Conservation (phyloP, 768 basidiomycete genomes). For the Auriculariales sp. region DNA sequence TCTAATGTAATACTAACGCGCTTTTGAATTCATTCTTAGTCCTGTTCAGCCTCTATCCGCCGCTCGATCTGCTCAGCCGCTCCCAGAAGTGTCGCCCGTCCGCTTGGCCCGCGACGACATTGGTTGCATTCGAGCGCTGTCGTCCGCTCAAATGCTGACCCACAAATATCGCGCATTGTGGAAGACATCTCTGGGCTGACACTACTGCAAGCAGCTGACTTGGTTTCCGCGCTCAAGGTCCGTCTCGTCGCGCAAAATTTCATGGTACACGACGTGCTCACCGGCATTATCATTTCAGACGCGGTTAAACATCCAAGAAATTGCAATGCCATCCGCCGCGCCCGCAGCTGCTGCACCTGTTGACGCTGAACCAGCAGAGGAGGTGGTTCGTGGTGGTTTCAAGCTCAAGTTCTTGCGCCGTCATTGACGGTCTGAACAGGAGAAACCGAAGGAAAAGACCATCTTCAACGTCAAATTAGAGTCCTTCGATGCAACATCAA, state of each 20-base stretch:
- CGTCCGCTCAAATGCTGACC: constrained; percentile 24
- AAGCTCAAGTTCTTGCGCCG: not conserved
- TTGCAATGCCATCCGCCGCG: constrained; percentile 74
- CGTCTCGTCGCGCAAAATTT: constrained; percentile 9
- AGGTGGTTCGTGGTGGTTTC: constrained; percentile 28
- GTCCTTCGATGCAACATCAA: constrained; percentile 80
- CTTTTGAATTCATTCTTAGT: no score
- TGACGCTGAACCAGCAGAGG: constrained; percentile 43
- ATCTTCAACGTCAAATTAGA: constrained; percentile 91
- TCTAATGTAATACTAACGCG: no score
- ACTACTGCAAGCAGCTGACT: constrained; percentile 86
- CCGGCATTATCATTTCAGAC: constrained; percentile 31
- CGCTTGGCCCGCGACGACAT: not conserved
- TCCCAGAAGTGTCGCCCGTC: not conserved
- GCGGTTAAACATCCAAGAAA: constrained; percentile 91
- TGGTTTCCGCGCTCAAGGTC: constrained; percentile 85
- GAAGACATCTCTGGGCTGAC: constrained; percentile 85
- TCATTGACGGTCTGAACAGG: constrained; percentile 25
- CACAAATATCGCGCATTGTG: constrained; percentile 68
- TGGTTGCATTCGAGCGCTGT: not conserved
- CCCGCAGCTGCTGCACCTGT: constrained; percentile 36
- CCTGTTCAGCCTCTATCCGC: not conserved
- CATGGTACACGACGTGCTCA: not conserved
- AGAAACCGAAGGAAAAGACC: constrained; percentile 98
- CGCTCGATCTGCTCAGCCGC: not conserved